Conservation (phyloP, 2,329 filamentous ascomycete genomes). For the Fusarium brachygibbosum region DNA sequence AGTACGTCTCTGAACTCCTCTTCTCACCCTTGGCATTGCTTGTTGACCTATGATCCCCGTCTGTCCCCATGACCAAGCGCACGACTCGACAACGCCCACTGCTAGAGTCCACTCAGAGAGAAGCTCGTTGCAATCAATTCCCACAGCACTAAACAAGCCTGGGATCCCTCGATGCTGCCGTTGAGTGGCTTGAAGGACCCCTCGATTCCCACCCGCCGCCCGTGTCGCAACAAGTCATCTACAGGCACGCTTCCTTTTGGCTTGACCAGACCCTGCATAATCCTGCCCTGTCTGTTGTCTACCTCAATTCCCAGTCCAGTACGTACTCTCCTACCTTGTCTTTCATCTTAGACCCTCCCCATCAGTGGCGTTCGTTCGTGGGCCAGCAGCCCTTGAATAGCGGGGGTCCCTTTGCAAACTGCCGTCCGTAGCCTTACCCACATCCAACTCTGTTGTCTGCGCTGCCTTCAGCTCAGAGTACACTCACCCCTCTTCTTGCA, state of each 20-base stretch:
- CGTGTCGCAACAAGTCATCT: constrained; percentile 40
- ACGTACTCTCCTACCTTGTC: constrained; percentile 42
- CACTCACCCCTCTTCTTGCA: constrained; percentile 39
- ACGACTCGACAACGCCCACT: constrained; percentile 44
- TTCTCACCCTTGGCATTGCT: constrained; percentile 45
- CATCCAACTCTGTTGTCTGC: constrained; percentile 38
- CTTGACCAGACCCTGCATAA: constrained; percentile 52
- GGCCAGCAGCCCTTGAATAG: constrained; percentile 40
- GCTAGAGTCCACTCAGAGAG: constrained; percentile 31
- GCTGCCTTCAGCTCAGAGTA: constrained; percentile 22
- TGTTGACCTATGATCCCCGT: constrained; percentile 48
- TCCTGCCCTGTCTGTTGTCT: constrained; percentile 45
- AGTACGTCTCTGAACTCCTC: constrained; percentile 42
- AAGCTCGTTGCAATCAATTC: constrained; percentile 46
- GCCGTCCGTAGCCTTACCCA: constrained; percentile 52
- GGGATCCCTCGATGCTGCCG: constrained; percentile 50
- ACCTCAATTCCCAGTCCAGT: constrained; percentile 47
- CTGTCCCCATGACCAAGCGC: constrained; percentile 45
- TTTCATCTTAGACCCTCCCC: constrained; percentile 51
- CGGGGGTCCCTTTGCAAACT: constrained; percentile 50
- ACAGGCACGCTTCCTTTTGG: constrained; percentile 39
- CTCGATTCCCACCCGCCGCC: constrained; percentile 45
- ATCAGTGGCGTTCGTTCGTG: constrained; percentile 50
- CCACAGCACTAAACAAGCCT: constrained; percentile 48
- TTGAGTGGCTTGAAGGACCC: constrained; percentile 49